Evolutionary conservation across 371 early-diverging fungal species (phyloP).

Genomic region (Zopfochytrium polystomum): DNA sequence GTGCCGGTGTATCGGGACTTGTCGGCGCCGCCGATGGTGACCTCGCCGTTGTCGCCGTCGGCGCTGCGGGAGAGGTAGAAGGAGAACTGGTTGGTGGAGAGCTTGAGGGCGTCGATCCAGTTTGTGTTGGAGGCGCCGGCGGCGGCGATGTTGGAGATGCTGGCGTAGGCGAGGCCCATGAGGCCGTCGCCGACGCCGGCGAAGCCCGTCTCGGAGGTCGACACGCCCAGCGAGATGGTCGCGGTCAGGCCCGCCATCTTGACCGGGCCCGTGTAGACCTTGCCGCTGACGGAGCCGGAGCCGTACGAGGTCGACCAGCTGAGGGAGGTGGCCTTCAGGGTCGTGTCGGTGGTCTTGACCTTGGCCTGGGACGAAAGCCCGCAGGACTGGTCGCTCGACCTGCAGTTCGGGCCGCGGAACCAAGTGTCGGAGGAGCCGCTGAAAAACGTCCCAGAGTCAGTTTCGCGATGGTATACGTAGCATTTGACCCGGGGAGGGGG

Average conservation of each 20-base stretch:
- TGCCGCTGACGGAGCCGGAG: conserved; percentile 21
- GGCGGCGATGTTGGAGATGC: conserved; percentile 6
- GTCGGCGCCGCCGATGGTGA: conserved; percentile 26
- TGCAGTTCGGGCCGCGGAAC: conserved; percentile 29
- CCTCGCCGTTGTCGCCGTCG: conserved; percentile 30
- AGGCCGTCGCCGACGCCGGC: conserved; percentile 13
- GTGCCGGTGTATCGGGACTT: conserved; percentile 12
- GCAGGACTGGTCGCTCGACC: conserved; percentile 23
- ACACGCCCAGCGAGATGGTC: conserved; percentile 21
- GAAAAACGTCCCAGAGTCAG: too few species aligned
- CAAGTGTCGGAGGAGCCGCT: too few species aligned
- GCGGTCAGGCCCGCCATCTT: conserved; percentile 22
- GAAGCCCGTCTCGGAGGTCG: conserved; percentile 21
- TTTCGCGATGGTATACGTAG: too few species aligned
- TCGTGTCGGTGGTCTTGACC: conserved; percentile 4
- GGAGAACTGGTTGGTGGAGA: conserved; percentile 22
- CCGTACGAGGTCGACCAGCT: conserved; percentile 19
- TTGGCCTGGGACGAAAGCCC: conserved; percentile 7
- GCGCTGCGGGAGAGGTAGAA: conserved; percentile 28
- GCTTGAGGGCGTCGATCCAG: conserved; percentile 17
- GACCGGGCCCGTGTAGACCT: conserved; percentile 29
- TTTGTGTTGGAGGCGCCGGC: conserved; percentile 25
- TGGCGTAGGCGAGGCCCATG: conserved; percentile 20
- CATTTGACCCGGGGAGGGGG: too few species aligned
- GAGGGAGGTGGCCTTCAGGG: conserved; percentile 2